Base-by-base conservation (phyloP, 345 rosid genomes). In the Heritiera fomes region DNA sequence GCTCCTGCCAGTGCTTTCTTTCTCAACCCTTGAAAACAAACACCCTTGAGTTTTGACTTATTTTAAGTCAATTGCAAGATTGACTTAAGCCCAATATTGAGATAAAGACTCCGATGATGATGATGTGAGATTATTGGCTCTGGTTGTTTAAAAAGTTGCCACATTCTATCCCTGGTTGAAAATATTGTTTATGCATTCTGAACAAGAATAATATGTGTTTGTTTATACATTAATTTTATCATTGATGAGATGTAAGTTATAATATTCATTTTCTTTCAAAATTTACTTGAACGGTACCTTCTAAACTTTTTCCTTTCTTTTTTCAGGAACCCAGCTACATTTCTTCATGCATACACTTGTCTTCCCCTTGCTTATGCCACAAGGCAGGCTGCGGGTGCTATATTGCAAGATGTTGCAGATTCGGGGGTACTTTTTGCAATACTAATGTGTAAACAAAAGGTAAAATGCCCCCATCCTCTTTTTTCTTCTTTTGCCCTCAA, bases 281-380 rank as follows among this genome's bases (percentile, higher is more conserved):
- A 53, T n/a, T 23, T 20, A 71, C 43, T 56, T 13, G 59, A 73
- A 61, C 65, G 34, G 47, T 7, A 46, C 49, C 23, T 80, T 61
- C 69, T 43, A 43, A 53, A 58, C 14, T 59, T 72, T 76, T 32
- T 58, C 41, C 74, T 75, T 52, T 82, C 63, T 56, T 53, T 81
- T 75, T 30, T 49, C 83, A 94, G 98, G 96, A 94, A 92, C 69
- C 96, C 96, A 28, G 96, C 97, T 65, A 87, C 96, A 43, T 94
- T 94, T 89, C 97, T 94, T 82, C 97, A 92, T 87, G 98, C 98
- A 72, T 94, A 94, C 82, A 88, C 98, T 55, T 94, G 98, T 84
- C 97, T 94, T 86, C 97, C 98, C 73, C 97, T 94, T 82, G 87
- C 90, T 65, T 83, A 87, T 80, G 88, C 87, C 30, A 86, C 91